Evolutionary conservation across 108 stramenopile genomes (phyloP), one percentile per base, ranked within the genome.

Genomic region (Craspedostauros australis): DNA sequence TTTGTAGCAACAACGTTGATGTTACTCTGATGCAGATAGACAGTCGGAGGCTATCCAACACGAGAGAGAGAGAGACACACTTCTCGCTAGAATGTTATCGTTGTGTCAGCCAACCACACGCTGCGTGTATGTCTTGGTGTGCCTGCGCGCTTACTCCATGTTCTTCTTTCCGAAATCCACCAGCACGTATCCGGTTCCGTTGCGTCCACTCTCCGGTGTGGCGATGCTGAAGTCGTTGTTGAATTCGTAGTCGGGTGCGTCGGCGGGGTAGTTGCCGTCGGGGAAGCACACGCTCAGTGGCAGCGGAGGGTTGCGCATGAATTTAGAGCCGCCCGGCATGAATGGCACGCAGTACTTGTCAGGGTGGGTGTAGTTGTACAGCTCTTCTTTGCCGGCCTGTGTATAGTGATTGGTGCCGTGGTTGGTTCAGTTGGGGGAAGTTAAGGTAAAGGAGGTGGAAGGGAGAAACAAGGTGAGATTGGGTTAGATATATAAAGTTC

Each of bases 311-410:
- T 98, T 96, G 30, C 97, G 81, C 97, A 98, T 98, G 70, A 95
- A 96, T 28, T 88, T 80, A 19, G 89, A 79, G n/a, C 97, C 97
- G 16, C 95, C 96, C 0, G 97, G 97, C 97, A 98, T 96, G 80
- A 75, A 82, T 4, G 95, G 83, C 30, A 72, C 70, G 44, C 88
- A 79, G 70, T 96, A 96, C 7, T 77, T 83, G 71, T 93, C 95
- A n/a, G 93, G 94, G 54, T 95, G 93, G 28, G 80, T 79, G 67
- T 69, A 67, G 16, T 66, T 57, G 55, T 76, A 79, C 23, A 94
- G 69, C 57, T 94, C 81, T 14, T 78, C 79, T 57, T 88, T 63
- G 38, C 66, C 91, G 46, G 84, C 88, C 70, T 83, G 24, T 47
- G 38, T 11, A 2, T n/a, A n/a, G n/a, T n/a, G n/a, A n/a, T n/a